Base-by-base conservation (phyloP, 352 stramenopile species). In the Hyaloperonospora arabidopsidis region DNA sequence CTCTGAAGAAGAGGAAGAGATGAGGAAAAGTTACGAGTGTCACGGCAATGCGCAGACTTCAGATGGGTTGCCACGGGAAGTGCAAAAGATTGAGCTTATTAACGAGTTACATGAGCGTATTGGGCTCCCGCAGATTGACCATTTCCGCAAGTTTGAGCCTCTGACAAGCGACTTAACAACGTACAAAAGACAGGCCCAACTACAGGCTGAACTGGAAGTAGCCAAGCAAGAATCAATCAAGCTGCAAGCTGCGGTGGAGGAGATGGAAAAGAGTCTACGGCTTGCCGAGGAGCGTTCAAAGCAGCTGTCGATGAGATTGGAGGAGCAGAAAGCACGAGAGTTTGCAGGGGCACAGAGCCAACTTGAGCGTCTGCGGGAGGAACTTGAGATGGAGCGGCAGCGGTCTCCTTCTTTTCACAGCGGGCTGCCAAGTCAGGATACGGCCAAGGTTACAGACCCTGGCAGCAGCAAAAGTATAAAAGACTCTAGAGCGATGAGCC, bases 91-190 rank as follows among this genome's bases (percentile, higher is more conserved):
- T 0, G 62, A 58, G n/a, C 65, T 92, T n/a, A 65, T 92, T 25
- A 92, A 92, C 35, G 82, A 92, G 55, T 62, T 89, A 17, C 82
- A 89, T 44, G 45, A 65, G 17, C 73, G 67, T 32, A 86, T 92
- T 29, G 81, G 79, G 5, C 63, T 92, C 0, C 82, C 82, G 0
- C 69, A 87, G 43, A 77, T 92, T 49, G 69, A 72, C 36, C 67
- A 82, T 28, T 57, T 89, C n/a, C 76, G 77, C 15, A 79, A 59
- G 19, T 92, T 92, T 57, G 61, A 84, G 56, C 82, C 82, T 11
- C 46, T 92, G n/a, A 68, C 68, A 23, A 67, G 59, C 0, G 75
- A 85, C 21, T 66, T 67, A 0, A 70, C 45, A 14, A 59, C 57
- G 25, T 76, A 89, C 29, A 60, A 54, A 1, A 75, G 66, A 12